phyloP scores from a whole-genome alignment of 208 protist species.

The Trypanosoma avium region DNA sequence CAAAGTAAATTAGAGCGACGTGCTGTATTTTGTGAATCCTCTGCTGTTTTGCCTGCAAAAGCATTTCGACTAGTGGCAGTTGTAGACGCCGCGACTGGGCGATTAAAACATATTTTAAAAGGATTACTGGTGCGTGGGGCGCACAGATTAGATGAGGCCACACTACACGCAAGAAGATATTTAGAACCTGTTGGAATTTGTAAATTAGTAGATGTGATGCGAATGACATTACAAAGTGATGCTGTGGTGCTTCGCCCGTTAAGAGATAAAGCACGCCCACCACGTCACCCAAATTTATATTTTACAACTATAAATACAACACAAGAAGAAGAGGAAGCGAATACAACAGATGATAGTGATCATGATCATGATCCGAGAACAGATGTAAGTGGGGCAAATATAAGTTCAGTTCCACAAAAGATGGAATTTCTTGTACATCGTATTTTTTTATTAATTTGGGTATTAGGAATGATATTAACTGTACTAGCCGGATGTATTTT shows the following conservation, averaged over 20 bases:
- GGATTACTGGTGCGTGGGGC: constrained; percentile 61
- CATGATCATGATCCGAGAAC: constrained; percentile 69
- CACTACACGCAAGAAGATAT: constrained; percentile 56
- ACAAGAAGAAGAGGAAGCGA: constrained; percentile 66
- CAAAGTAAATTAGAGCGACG: constrained; percentile 66
- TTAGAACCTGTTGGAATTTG: constrained; percentile 69
- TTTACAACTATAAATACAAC: constrained; percentile 23
- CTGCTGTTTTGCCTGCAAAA: constrained; percentile 58
- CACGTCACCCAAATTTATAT: constrained; percentile 65
- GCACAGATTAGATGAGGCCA: constrained; percentile 70
- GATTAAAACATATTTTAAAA: constrained; percentile 79
- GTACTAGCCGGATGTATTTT: constrained; percentile 45
- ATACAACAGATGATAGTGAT: constrained; percentile 81
- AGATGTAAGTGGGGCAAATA: constrained; percentile 60
- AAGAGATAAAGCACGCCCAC: constrained; percentile 58
- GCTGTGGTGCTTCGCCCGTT: constrained; percentile 79
- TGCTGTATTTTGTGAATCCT: constrained; percentile 54
- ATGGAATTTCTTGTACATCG: constrained; percentile 87
- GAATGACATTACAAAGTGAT: constrained; percentile 62
- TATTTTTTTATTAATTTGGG: constrained; percentile 72
- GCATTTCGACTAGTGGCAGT: constrained; percentile 81
- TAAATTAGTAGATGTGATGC: constrained; percentile 85
- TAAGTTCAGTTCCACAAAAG: constrained; percentile 74
- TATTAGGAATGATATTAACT: constrained; percentile 50
- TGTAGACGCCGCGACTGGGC: constrained; percentile 58